Evolutionary conservation across 2,329 filamentous ascomycete genomes (phyloP).

Genomic region (Chrysoporthe puriensis): DNA sequence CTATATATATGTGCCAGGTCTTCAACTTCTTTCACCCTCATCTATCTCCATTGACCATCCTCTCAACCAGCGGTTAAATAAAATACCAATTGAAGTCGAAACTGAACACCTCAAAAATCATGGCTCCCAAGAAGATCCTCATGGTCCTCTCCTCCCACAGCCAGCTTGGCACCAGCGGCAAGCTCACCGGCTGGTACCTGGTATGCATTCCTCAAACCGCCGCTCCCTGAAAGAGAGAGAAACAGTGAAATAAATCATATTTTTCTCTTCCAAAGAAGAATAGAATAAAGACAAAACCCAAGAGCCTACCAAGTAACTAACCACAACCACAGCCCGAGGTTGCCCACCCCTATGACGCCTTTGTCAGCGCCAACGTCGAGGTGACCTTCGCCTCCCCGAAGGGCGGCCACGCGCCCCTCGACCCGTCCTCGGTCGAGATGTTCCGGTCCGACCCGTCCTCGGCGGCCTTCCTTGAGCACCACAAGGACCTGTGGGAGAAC

Average conservation of each 20-base stretch:
- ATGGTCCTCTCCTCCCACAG: slow-evolving; percentile 69
- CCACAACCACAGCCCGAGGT: slow-evolving; percentile 56
- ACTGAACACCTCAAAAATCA: not conserved
- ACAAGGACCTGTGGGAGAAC: slow-evolving; percentile 65
- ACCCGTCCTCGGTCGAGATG: slow-evolving; percentile 59
- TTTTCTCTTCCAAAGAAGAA: too few relatives aligned
- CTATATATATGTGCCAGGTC: too few relatives aligned
- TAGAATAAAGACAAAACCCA: not conserved
- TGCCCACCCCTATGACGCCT: slow-evolving; percentile 65
- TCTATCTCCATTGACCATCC: too few relatives aligned
- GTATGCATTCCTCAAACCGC: slow-evolving; percentile 43
- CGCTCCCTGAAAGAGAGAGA: slow-evolving; percentile 2
- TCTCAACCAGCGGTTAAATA: too few relatives aligned
- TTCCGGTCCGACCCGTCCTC: slow-evolving; percentile 59
- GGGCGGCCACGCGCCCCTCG: slow-evolving; percentile 64
- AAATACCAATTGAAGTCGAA: too few relatives aligned
- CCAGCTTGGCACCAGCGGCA: slow-evolving; percentile 52
- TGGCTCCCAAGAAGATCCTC: slow-evolving; percentile 57
- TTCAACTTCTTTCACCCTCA: too few relatives aligned
- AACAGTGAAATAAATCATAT: too few relatives aligned
- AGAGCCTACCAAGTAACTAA: slow-evolving; percentile 6
- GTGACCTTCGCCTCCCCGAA: slow-evolving; percentile 64
- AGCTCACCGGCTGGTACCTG: slow-evolving; percentile 72
- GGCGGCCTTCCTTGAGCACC: slow-evolving; percentile 57
- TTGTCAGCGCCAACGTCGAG: slow-evolving; percentile 53